These are phyloP conservation scores for Chlamydomonas sp. DNA, from an alignment of 139 green algal genomes.

Conservation along the genomic window DNA sequence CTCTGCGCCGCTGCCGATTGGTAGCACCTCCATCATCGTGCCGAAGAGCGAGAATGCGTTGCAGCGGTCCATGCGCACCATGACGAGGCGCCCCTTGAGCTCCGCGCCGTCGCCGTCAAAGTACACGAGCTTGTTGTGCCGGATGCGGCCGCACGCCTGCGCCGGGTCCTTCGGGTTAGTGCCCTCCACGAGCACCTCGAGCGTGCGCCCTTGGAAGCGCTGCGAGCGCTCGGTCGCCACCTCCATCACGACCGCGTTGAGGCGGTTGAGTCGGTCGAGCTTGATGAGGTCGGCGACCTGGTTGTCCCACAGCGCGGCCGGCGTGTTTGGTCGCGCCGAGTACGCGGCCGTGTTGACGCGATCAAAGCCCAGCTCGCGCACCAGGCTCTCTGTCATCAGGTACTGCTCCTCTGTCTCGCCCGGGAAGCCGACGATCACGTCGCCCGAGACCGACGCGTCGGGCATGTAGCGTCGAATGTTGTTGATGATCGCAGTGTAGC, in stretches of 20 bases:
- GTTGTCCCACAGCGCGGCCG: constrained; percentile 73
- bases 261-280: constrained; percentile 79
- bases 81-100: constrained; percentile 64
- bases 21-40: constrained; percentile 21
- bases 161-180: constrained; percentile 15
- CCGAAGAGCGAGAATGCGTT: constrained; percentile 75
- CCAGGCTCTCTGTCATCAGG: constrained; percentile 67
- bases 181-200: constrained; percentile 87
- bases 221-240: constrained; percentile 79
- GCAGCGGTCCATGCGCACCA: constrained; percentile 54
- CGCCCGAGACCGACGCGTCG: constrained; percentile 82
- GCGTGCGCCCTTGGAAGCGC: constrained; percentile 61
- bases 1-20: neutral
- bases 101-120: constrained; percentile 65
- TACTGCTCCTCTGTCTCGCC: constrained; percentile 96
- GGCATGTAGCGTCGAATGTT: constrained; percentile 93
- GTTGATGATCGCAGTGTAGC: constrained; percentile 87
- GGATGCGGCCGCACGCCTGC: constrained; percentile 75
- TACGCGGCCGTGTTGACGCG: constrained; percentile 92
- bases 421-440: constrained; percentile 96
- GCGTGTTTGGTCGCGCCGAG: constrained; percentile 82
- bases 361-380: constrained; percentile 88
- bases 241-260: constrained; percentile 81
- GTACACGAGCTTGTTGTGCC: constrained; percentile 90
- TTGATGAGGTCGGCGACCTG: constrained; percentile 94